Evolutionary conservation across 352 stramenopile genomes (phyloP).

Genomic region (Phytophthora cryptogea): DNA sequence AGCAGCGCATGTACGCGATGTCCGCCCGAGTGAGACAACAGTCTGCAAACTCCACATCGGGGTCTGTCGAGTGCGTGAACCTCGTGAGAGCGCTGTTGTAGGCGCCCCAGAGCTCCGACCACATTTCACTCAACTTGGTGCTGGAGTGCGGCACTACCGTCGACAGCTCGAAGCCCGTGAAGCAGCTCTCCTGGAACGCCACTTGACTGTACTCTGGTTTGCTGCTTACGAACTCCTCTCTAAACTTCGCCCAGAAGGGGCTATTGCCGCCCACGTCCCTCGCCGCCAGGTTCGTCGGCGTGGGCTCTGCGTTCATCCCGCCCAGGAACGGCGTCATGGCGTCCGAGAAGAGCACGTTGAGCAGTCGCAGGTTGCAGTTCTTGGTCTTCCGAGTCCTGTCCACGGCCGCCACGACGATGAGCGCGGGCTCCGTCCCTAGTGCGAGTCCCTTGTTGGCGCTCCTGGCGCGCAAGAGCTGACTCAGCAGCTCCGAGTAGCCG

Average conservation of each 20-base stretch:
- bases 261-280: slow-evolving; percentile 19
- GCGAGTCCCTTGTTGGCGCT: slow-evolving; percentile 13
- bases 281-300: slow-evolving; percentile 4
- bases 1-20: slow-evolving; percentile 23
- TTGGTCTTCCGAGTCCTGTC: slow-evolving; percentile 26
- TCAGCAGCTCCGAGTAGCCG: slow-evolving; percentile 24
- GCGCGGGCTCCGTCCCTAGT: not conserved
- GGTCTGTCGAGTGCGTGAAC: slow-evolving; percentile 18
- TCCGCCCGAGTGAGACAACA: slow-evolving; percentile 26
- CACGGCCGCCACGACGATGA: slow-evolving; percentile 2
- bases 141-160: slow-evolving; percentile 23
- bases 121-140: slow-evolving; percentile 27
- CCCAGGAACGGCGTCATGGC: slow-evolving; percentile 14
- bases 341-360: slow-evolving; percentile 26
- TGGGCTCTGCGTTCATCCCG: slow-evolving; percentile 22
- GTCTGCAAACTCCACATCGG: slow-evolving; percentile 16
- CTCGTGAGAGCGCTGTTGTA: slow-evolving; percentile 19
- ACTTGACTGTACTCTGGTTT: slow-evolving; percentile 21
- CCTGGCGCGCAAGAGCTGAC: slow-evolving; percentile 16
- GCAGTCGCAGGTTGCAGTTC: slow-evolving; percentile 30
- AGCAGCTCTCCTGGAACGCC: slow-evolving; percentile 10
- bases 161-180: slow-evolving; percentile 19
- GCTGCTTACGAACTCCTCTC: slow-evolving; percentile 15
- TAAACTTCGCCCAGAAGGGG: slow-evolving; percentile 21
- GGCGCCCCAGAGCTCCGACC: slow-evolving; percentile 19